phyloP scores from a whole-genome alignment of 768 basidiomycete genomes.

The Lentinus brumalis region DNA sequence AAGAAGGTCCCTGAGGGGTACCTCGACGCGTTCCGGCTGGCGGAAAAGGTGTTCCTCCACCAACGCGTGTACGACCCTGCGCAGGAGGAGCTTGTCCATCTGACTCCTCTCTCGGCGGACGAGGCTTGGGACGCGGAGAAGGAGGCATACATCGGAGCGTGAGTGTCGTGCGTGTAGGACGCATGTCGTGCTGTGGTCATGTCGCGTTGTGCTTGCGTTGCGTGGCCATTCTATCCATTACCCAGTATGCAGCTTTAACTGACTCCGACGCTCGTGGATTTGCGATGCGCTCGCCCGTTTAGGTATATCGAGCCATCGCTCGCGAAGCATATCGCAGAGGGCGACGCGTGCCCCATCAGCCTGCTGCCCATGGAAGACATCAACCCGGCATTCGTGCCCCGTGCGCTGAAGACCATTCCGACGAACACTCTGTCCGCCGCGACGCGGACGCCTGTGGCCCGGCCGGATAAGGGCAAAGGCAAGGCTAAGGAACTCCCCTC shows the following conservation, averaged over 20 bases:
- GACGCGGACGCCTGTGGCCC: slow-evolving; percentile 8
- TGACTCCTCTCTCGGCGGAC: slow-evolving; percentile 60
- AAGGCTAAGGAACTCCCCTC: slow-evolving; percentile 46
- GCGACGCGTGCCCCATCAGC: slow-evolving; percentile 72
- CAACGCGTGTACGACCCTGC: slow-evolving; percentile 89
- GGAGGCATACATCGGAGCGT: slow-evolving; percentile 79
- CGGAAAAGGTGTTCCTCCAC: slow-evolving; percentile 91
- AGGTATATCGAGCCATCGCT: slow-evolving; percentile 67
- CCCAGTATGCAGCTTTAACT: not conserved
- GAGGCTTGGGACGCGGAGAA: slow-evolving; percentile 55
- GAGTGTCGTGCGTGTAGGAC: slow-evolving; percentile 27
- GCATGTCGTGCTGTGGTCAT: slow-evolving; percentile 15
- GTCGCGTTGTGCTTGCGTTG: slow-evolving; percentile 7
- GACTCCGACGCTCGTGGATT: not conserved
- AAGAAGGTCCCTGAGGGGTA: slow-evolving; percentile 80
- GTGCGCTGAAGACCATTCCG: slow-evolving; percentile 45
- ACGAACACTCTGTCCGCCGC: slow-evolving; percentile 16
- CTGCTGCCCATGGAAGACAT: slow-evolving; percentile 76
- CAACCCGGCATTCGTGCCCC: slow-evolving; percentile 63
- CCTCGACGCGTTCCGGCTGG: slow-evolving; percentile 69
- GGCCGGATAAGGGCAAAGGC: slow-evolving; percentile 26
- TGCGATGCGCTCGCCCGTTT: slow-evolving; percentile 13
- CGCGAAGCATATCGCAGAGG: slow-evolving; percentile 67
- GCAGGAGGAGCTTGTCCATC: slow-evolving; percentile 62
- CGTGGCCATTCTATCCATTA: not conserved